Evolutionary conservation across 1,284 basidiomycete species (phyloP).

Genomic region (Serendipita sp.): DNA sequence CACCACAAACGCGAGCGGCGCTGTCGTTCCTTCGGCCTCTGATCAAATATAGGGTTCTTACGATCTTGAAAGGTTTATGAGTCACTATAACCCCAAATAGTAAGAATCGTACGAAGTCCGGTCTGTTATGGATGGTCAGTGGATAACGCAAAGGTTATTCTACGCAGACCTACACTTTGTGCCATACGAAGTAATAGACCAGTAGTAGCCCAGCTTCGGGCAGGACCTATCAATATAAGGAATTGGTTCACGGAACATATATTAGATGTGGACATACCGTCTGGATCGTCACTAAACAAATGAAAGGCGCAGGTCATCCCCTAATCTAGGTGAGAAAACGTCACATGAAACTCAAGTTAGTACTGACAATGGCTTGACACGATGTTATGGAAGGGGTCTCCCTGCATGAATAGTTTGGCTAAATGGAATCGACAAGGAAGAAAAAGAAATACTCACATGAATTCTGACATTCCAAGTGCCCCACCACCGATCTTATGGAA

Average conservation of each 20-base stretch:
- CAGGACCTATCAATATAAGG: not conserved
- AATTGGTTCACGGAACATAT: too few relatives aligned
- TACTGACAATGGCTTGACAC: not conserved
- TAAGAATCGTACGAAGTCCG: not conserved
- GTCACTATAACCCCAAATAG: not conserved
- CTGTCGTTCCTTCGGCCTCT: not conserved
- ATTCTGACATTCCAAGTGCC: not conserved
- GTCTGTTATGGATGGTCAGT: not conserved
- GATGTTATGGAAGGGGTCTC: not conserved
- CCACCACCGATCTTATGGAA: not conserved
- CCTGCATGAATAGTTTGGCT: not conserved
- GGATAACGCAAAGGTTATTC: not conserved
- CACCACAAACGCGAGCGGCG: constrained; percentile 1
- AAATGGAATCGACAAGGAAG: not conserved
- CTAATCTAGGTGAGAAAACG: not conserved
- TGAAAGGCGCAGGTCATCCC: not conserved
- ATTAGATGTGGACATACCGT: not conserved
- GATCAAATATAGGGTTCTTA: constrained; percentile 1
- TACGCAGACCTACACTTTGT: not conserved
- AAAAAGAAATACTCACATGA: not conserved
- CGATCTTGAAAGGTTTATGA: not conserved
- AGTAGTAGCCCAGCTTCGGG: not conserved
- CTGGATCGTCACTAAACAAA: not conserved
- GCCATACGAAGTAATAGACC: not conserved
- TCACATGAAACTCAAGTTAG: not conserved